Conservation (phyloP, 2,329 filamentous ascomycete genomes). For the Aspergillus quadricinctus region DNA sequence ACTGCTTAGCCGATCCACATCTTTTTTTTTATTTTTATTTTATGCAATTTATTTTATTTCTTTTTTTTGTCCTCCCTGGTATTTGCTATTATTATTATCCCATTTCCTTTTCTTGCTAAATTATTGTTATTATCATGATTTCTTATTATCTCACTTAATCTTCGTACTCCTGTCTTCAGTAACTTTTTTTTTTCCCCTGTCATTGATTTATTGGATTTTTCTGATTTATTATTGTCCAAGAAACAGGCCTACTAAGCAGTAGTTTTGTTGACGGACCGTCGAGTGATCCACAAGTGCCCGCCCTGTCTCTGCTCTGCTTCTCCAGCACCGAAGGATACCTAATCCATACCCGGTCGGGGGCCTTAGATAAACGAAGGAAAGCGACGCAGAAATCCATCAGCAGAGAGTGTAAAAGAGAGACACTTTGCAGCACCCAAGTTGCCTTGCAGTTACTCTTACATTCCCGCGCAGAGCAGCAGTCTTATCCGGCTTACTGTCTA, state of each 20-base stretch:
- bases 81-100: background rate
- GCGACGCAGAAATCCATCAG: background rate
- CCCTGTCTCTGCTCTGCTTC: slow-evolving; percentile 2
- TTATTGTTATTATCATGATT: slow-evolving; percentile 7
- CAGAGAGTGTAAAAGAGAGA: slow-evolving; percentile 8
- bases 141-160: slow-evolving; percentile 7
- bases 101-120: background rate
- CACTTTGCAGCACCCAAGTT: slow-evolving; percentile 13
- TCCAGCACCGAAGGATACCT: slow-evolving; percentile 9
- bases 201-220: slow-evolving; percentile 8
- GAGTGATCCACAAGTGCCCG: slow-evolving; percentile 11
- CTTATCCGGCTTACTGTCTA: slow-evolving; percentile 10
- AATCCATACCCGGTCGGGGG: slow-evolving; percentile 7
- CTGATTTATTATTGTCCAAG: slow-evolving; percentile 4
- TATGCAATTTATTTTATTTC: background rate
- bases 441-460: slow-evolving; percentile 20
- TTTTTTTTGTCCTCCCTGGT: background rate
- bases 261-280: slow-evolving; percentile 12
- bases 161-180: slow-evolving; percentile 5
- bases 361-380: slow-evolving; percentile 3
- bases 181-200: background rate
- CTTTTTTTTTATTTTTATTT: background rate
- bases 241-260: slow-evolving; percentile 6
- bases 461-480: slow-evolving; percentile 15
- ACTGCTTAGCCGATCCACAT: background rate